Evolutionary conservation across 2,329 filamentous ascomycete genomes (phyloP).

Genomic region (Zarea fungicola): DNA sequence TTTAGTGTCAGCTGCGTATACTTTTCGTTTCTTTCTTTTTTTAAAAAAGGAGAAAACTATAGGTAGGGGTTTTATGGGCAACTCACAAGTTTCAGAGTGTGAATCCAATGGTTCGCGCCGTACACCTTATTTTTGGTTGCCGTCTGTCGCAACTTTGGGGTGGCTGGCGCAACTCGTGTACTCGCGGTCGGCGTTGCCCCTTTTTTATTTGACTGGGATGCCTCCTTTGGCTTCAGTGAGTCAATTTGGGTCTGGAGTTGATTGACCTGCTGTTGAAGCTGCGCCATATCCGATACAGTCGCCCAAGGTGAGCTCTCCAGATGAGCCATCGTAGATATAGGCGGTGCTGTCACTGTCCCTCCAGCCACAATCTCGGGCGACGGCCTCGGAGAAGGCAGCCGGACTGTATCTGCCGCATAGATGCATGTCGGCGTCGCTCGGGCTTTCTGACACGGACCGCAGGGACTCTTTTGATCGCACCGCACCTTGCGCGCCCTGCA

Average conservation of each 20-base stretch:
- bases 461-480: slow-evolving; percentile 7
- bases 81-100: slow-evolving; percentile 4
- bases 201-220: not conserved
- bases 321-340: too few species aligned
- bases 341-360: too few species aligned
- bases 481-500: slow-evolving; percentile 10
- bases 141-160: slow-evolving; percentile 1
- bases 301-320: not conserved
- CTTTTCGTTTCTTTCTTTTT: too few species aligned
- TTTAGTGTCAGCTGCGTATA: not conserved
- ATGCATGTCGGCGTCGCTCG: slow-evolving; percentile 5
- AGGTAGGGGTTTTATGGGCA: too few species aligned
- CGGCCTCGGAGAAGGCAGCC: not conserved
- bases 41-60: too few species aligned
- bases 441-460: slow-evolving; percentile 2
- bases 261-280: not conserved
- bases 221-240: not conserved
- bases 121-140: slow-evolving; percentile 9
- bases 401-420: slow-evolving; percentile 1
- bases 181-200: not conserved
- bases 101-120: slow-evolving; percentile 8
- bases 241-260: not conserved
- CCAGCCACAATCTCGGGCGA: slow-evolving; percentile 1
- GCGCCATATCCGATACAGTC: not conserved
- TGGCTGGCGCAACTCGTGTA: not conserved